A percentile compares a stretch with the other conserved stretches of the same genome.
phyloP scores from a whole-genome alignment of 306 rosid species.

The Bauhinia variegata region DNA sequence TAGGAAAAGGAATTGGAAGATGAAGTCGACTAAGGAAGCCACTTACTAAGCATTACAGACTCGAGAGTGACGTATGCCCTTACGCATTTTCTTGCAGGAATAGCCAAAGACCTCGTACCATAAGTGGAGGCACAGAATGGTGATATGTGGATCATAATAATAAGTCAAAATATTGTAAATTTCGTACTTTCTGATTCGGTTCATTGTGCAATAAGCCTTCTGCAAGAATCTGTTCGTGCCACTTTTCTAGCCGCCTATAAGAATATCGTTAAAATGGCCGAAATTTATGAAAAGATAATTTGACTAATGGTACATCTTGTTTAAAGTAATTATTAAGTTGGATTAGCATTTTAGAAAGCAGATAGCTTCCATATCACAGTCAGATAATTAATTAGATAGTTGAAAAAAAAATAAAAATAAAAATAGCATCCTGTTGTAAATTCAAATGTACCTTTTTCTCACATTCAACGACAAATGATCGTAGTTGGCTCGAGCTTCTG shows the following conservation, averaged over 20 bases:
- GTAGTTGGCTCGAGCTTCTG: no score
- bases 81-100: slow-evolving; percentile 34
- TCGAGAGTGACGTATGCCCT: background rate
- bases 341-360: slow-evolving; percentile 1
- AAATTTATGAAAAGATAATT: background rate
- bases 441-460: no score
- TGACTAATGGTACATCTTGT: no score
- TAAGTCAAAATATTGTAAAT: slow-evolving; percentile 25
- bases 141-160: background rate
- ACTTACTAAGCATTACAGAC: slow-evolving; percentile 29
- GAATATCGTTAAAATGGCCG: background rate
- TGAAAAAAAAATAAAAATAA: no score
- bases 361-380: slow-evolving; percentile 7
- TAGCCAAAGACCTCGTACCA: background rate
- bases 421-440: no score
- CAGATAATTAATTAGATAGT: background rate
- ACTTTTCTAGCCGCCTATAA: slow-evolving; percentile 36
- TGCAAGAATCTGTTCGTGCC: background rate
- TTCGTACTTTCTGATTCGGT: slow-evolving; percentile 34
- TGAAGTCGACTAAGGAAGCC: slow-evolving; percentile 37
- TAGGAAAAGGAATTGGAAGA: no score
- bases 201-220: no score
- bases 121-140: slow-evolving; percentile 26
- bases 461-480: no score
- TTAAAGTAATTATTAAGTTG: no score